A percentile compares a stretch with the other conserved stretches of the same genome.
phyloP scores from a whole-genome alignment of 768 basidiomycete species.

The Dacryopinax primogenitus region DNA sequence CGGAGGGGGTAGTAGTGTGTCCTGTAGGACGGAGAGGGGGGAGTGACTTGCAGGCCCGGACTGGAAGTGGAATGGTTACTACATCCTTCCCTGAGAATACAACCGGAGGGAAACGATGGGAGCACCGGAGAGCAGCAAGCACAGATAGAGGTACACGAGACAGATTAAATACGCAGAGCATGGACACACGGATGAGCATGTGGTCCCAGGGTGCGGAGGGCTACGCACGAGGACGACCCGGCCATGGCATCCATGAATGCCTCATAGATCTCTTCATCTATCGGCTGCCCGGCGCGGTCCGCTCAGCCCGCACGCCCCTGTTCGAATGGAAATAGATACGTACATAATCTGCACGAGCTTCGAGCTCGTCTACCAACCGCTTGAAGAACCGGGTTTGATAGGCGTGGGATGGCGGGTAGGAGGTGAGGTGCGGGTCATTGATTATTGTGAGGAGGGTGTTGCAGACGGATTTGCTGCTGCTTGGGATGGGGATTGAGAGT shows the following conservation, averaged over 20 bases:
- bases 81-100: background rate
- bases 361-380: background rate
- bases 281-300: background rate
- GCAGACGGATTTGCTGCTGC: background rate
- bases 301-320: no score
- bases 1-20: background rate
- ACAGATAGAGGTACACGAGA: no score
- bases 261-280: background rate
- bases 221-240: no score
- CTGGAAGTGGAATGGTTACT: background rate
- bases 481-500: background rate
- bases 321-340: no score
- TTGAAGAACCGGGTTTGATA: background rate
- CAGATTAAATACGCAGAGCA: background rate
- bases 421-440: background rate
- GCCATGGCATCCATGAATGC: background rate
- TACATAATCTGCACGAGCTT: background rate
- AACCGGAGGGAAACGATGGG: no score
- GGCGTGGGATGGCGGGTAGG: background rate
- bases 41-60: background rate
- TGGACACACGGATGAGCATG: background rate
- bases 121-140: no score
- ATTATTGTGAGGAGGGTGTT: background rate
- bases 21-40: background rate
- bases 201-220: no score